Conservation (phyloP, 176 grass and related monocot genomes). For the Aegilops speltoides region DNA sequence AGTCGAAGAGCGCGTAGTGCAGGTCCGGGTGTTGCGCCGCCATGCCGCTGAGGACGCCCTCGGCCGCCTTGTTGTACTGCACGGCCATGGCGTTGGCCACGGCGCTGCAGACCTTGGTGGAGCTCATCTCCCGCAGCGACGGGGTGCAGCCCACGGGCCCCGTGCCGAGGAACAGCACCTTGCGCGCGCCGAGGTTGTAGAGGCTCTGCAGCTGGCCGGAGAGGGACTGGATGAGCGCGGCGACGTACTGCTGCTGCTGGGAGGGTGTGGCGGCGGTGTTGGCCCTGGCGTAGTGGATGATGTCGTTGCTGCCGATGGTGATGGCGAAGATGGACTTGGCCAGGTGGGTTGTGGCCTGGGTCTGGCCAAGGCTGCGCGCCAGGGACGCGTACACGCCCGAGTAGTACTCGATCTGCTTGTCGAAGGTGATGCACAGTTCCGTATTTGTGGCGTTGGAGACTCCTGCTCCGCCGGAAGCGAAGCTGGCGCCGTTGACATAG, state of each 20-base stretch:
- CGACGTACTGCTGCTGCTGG: constrained; percentile 39
- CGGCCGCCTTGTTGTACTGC: constrained; percentile 58
- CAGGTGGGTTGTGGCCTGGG: constrained; percentile 45
- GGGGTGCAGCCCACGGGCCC: constrained; percentile 78
- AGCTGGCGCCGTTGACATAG: constrained; percentile 69
- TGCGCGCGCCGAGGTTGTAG: constrained; percentile 72
- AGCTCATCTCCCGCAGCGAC: constrained; percentile 54
- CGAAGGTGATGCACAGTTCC: constrained; percentile 58
- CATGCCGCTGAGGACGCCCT: constrained; percentile 42
- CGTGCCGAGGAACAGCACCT: constrained; percentile 59
- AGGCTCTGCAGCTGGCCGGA: constrained; percentile 62
- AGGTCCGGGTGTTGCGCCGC: constrained; percentile 1
- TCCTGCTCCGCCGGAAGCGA: constrained; percentile 81
- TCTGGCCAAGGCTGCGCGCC: constrained; percentile 56
- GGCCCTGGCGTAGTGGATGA: constrained; percentile 66
- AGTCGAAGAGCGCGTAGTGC: constrained; percentile 3
- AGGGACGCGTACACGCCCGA: constrained; percentile 41
- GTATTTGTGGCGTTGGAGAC: constrained; percentile 66
- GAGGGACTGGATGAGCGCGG: constrained; percentile 49
- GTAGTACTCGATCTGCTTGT: constrained; percentile 76
- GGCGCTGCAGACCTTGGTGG: constrained; percentile 39
- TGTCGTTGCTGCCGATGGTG: constrained; percentile 91
- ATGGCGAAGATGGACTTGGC: constrained; percentile 72
- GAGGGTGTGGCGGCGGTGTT: constrained; percentile 11
- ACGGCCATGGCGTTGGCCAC: constrained; percentile 46